Conservation (phyloP, 129 eudicot genomes). For the Flaveria linearis region DNA sequence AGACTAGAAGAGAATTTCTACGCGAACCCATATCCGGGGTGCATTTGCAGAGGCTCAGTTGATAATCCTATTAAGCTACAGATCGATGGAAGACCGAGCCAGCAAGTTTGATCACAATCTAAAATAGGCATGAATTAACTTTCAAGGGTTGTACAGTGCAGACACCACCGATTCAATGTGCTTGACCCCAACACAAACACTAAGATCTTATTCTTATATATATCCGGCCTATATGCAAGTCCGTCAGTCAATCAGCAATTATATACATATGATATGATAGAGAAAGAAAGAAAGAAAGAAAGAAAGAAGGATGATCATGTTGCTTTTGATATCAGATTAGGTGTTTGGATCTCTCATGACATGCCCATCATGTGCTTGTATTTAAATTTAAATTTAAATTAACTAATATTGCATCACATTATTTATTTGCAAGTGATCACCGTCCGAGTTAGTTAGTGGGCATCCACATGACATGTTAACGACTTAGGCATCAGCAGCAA, state of each 20-base stretch:
- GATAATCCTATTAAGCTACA: background rate
- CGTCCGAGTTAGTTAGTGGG: background rate
- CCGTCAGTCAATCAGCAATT: no score
- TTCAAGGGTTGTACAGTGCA: background rate
- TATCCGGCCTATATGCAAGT: background rate
- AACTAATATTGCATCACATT: background rate
- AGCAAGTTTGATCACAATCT: background rate
- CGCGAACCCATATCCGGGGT: conserved; percentile 90
- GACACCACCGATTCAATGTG: background rate
- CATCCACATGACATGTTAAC: no score
- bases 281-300: background rate
- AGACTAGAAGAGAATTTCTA: conserved; percentile 80
- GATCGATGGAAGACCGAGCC: background rate
- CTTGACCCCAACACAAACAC: background rate
- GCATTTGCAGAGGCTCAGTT: conserved; percentile 38
- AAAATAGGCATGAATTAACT: background rate
- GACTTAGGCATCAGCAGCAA: no score
- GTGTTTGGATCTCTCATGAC: no score
- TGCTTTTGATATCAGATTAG: background rate
- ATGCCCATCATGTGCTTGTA: no score
- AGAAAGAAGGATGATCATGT: no score
- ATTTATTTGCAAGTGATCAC: background rate
- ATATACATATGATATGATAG: background rate
- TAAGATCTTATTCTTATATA: background rate
- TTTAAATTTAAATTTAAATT: no score